Evolutionary conservation across 129 eudicot species (phyloP), one percentile per base, ranked within the genome.

Genomic region (Lactuca saligna): DNA sequence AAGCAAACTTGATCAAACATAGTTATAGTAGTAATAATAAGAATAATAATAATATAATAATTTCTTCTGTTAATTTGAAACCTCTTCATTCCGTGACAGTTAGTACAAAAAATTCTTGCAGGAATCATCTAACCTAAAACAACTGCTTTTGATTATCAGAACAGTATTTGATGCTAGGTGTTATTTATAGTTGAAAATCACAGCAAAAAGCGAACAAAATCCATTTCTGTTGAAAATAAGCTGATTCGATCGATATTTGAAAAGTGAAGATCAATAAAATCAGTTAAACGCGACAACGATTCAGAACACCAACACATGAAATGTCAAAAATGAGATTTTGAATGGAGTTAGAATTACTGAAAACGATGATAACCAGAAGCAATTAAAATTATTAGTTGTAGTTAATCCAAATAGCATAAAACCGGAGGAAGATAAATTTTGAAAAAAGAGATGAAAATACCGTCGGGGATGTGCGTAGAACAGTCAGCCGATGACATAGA

Each of bases 391-490:
- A 4, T 39, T 16, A 31, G 54, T 3, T 32, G 7, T 14, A 25
- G n/a, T 54, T 15, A 57, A 16, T 33, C 20, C 12, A 17, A 54
- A 42, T 58, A 46, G 54, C 63, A 13, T 35, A 20, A 71, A 64
- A 51, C 39, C 29, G 32, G 6, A 44, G 57, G 51, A 44, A 20
- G 62, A 48, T 14, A 2, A 33, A 60, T 10, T 31, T 5, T 42
- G 66, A 16, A 60, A 15, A 15, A 25, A 3, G 61, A 53, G 32
- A 25, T 17, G 46, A 8, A 57, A 62, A 60, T 16, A 81, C 82
- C 76, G 50, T 41, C 54, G 70, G 65, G 54, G 65, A 71, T 17
- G 14, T 66, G 57, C 17, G 71, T 8, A 50, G 75, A 71, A 61
- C 59, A 54, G 48, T 63, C 53, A 74, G 60, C 14, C 54, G 73